A percentile compares a stretch with the other conserved stretches of the same genome.
phyloP scores from a whole-genome alignment of 805 yeast species.

The Cyberlindnera bimundalis region DNA sequence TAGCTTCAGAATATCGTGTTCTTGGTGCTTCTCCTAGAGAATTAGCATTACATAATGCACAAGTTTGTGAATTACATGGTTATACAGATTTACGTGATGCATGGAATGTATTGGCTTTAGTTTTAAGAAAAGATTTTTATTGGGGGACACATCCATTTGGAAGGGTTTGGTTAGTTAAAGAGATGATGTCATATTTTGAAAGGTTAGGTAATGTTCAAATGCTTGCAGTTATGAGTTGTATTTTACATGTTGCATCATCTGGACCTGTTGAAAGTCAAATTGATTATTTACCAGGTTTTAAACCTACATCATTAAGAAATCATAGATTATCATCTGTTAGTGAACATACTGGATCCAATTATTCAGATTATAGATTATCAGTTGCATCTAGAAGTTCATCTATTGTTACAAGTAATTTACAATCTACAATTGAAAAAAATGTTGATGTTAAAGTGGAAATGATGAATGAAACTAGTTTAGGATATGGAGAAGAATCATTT shows the following conservation, averaged over 20 bases:
- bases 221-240: constrained; percentile 85
- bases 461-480: constrained; percentile 36
- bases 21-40: constrained; percentile 61
- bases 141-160: constrained; percentile 89
- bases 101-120: constrained; percentile 59
- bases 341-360: constrained; percentile 18
- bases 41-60: constrained; percentile 66
- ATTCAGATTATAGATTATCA: constrained; percentile 24
- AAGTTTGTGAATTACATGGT: constrained; percentile 63
- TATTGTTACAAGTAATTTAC: constrained; percentile 12
- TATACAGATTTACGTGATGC: constrained; percentile 62
- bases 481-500: constrained; percentile 32
- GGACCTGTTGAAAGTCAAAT: constrained; percentile 7
- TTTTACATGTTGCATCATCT: constrained; percentile 35
- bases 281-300: constrained; percentile 5
- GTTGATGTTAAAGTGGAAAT: constrained; percentile 42
- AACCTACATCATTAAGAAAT: constrained; percentile 11
- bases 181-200: constrained; percentile 64
- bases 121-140: constrained; percentile 40
- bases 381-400: constrained; percentile 27
- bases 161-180: constrained; percentile 56
- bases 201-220: constrained; percentile 69
- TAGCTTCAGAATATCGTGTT: constrained; percentile 65
- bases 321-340: constrained; percentile 18
- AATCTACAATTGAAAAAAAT: constrained; percentile 9